Conservation (phyloP, 2,329 filamentous ascomycete genomes). For the Davidsoniella australis region DNA sequence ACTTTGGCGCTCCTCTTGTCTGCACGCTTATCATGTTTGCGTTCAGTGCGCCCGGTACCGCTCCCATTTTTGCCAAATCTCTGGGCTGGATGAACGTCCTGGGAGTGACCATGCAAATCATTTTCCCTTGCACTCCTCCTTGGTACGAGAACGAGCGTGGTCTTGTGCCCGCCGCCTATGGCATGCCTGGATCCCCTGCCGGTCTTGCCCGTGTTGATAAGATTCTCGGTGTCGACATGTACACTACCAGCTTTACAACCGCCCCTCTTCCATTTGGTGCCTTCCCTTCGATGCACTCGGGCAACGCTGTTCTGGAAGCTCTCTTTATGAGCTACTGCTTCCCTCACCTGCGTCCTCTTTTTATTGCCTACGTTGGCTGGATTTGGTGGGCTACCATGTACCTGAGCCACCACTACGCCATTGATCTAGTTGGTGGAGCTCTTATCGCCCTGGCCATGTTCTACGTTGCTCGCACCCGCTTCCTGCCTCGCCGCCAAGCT, state of each 20-base stretch:
- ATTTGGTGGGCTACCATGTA: conserved; percentile 99
- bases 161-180: conserved; percentile 78
- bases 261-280: conserved; percentile 88
- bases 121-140: conserved; percentile 85
- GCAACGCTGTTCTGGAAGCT: conserved; percentile 73
- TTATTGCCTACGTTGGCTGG: conserved; percentile 75
- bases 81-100: conserved; percentile 88
- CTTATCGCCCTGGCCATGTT: conserved; percentile 63
- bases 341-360: conserved; percentile 62
- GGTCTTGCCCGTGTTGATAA: conserved; percentile 77
- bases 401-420: conserved; percentile 88
- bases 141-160: conserved; percentile 96
- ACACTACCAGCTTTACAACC: conserved; percentile 80
- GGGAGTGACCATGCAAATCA: conserved; percentile 72
- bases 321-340: conserved; percentile 90
- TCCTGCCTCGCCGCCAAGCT: conserved; percentile 63
- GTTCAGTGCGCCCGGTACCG: conserved; percentile 71
- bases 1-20: conserved; percentile 73
- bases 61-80: conserved; percentile 67
- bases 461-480: conserved; percentile 65
- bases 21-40: conserved; percentile 68
- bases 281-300: conserved; percentile 85
- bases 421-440: conserved; percentile 77
- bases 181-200: conserved; percentile 75
- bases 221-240: conserved; percentile 80